Conservation (phyloP, 495 filamentous ascomycete species). For the Apodospora peruviana region DNA sequence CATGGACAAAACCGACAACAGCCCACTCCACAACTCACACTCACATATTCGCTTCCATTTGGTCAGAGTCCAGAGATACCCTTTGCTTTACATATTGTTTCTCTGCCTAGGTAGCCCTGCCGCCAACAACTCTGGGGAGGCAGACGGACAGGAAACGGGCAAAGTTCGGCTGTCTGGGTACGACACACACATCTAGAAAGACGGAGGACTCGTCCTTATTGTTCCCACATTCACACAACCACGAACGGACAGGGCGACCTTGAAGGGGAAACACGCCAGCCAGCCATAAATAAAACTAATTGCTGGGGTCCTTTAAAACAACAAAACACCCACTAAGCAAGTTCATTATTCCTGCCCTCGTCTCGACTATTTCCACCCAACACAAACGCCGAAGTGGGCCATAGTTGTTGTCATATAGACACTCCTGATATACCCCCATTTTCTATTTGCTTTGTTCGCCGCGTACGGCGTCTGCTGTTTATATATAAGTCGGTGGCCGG, state of each 20-base stretch:
- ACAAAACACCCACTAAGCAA: not conserved
- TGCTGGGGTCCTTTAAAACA: not conserved
- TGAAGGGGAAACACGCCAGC: too few species aligned
- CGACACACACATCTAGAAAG: too few species aligned
- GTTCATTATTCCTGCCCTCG: not conserved
- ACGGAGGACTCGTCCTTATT: too few species aligned
- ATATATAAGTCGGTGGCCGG: conserved; percentile 16
- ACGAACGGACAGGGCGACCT: not conserved
- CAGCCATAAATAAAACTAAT: not conserved
- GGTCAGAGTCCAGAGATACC: conserved; percentile 12
- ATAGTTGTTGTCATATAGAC: not conserved
- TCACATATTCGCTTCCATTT: conserved; percentile 6
- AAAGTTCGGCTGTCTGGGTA: too few species aligned
- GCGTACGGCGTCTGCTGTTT: too few species aligned
- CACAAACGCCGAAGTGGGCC: conserved; percentile 1
- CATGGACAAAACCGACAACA: conserved; percentile 3
- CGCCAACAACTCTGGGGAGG: not conserved
- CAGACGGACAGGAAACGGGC: not conserved
- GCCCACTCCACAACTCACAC: conserved; percentile 6
- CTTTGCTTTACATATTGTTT: conserved; percentile 7
- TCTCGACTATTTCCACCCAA: not conserved
- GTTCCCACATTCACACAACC: not conserved
- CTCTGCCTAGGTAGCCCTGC: too few species aligned
- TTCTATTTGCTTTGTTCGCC: too few species aligned
- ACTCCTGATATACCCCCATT: conserved; percentile 5